Evolutionary conservation across 1,139 yeast genomes (phyloP).

Genomic region (Candida tunisiensis): DNA sequence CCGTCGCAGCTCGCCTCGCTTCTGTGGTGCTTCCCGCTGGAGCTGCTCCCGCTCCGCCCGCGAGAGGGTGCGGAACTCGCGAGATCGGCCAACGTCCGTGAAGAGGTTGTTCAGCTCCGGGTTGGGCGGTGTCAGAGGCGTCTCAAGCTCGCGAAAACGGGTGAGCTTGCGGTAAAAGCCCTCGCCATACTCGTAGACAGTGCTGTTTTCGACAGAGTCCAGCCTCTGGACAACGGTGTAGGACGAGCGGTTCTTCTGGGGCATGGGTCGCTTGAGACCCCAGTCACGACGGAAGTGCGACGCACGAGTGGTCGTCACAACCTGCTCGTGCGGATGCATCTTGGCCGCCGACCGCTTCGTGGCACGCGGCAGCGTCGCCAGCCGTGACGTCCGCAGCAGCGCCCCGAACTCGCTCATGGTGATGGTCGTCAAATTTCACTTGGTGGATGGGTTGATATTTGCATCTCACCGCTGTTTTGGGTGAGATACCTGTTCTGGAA

Average conservation of each 20-base stretch:
- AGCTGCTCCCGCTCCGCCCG: no score
- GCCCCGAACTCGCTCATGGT: slow-evolving; percentile 6
- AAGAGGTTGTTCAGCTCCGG: no score
- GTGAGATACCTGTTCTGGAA: no score
- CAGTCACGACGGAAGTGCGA: slow-evolving; percentile 40
- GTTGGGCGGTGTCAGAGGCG: slow-evolving; percentile 23
- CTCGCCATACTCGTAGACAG: slow-evolving; percentile 32
- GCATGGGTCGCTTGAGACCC: slow-evolving; percentile 46
- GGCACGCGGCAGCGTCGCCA: slow-evolving; percentile 8
- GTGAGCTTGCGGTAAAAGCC: slow-evolving; percentile 30
- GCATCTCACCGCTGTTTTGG: no score
- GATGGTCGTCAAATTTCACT: background rate
- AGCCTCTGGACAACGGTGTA: slow-evolving; percentile 32
- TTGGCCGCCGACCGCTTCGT: slow-evolving; percentile 3
- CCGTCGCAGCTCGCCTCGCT: no score
- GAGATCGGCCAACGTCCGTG: no score
- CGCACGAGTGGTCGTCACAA: slow-evolving; percentile 38
- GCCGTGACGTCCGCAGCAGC: slow-evolving; percentile 8
- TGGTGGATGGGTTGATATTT: no score
- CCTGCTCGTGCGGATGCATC: slow-evolving; percentile 24
- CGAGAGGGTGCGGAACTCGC: no score
- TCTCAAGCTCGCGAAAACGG: slow-evolving; percentile 36
- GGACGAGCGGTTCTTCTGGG: slow-evolving; percentile 29
- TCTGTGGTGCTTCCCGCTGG: no score
- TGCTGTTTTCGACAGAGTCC: no score